These are phyloP conservation scores for Leavenworthia alabamica DNA, from an alignment of 345 rosid species.

Conservation along the genomic window DNA sequence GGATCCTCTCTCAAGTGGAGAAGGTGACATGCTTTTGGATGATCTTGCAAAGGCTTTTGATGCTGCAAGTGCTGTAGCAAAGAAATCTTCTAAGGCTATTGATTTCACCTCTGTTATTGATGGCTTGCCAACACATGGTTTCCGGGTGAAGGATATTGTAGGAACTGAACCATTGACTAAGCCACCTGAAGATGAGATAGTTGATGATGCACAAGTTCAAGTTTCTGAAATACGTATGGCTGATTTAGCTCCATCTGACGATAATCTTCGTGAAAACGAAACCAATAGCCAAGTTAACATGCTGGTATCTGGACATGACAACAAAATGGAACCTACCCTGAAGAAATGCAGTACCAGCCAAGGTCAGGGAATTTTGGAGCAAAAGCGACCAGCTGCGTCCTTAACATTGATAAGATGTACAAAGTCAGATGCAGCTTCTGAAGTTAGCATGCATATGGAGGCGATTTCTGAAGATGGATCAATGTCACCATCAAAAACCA, in stretches of 20 bases:
- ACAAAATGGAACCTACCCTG: constrained; percentile 7
- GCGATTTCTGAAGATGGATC: constrained; percentile 18
- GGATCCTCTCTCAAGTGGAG: constrained; percentile 89
- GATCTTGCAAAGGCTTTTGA: constrained; percentile 56
- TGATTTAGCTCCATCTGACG: constrained; percentile 18
- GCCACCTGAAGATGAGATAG: constrained; percentile 12
- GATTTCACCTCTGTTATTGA: constrained; percentile 43
- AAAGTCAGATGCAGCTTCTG: constrained; percentile 14
- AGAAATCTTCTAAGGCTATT: constrained; percentile 44
- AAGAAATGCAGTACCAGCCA: constrained; percentile 17
- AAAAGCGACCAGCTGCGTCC: constrained; percentile 21
- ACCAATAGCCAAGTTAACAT: not conserved
- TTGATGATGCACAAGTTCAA: constrained; percentile 28
- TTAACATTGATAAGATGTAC: constrained; percentile 15
- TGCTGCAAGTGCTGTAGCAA: constrained; percentile 30
- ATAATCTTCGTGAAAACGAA: constrained; percentile 7
- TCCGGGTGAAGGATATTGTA: constrained; percentile 39
- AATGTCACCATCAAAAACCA: constrained; percentile 11
- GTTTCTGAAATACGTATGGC: constrained; percentile 21
- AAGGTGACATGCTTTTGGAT: constrained; percentile 72
- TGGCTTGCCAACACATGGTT: constrained; percentile 43
- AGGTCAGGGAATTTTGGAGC: constrained; percentile 23
- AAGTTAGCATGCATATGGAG: constrained; percentile 8
- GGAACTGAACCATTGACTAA: constrained; percentile 29
- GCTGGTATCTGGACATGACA: constrained; percentile 23